Evolutionary conservation across 1,284 basidiomycete genomes (phyloP), one percentile per base, ranked within the genome.

Genomic region (Bjerkandera adusta): DNA sequence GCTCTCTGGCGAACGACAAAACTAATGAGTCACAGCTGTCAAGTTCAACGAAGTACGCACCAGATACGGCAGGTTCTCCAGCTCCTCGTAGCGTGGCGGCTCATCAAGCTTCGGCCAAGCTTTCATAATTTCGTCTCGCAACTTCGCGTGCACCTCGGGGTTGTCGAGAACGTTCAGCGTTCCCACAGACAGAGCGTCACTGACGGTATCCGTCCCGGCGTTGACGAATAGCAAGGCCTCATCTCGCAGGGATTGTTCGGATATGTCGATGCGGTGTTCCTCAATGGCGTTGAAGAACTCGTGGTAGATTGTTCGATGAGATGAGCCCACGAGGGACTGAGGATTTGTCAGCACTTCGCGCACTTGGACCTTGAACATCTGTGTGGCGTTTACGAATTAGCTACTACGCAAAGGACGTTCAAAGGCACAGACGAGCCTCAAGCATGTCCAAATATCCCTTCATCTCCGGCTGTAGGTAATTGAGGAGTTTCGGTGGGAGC

Each of bases 61-160:
- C 47, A 68, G 43, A 45, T 66, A 68, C 8, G 66, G 63, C 27
- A 68, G 43, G 47, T 62, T 66, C 52, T 68, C 64, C 13, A 68
- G 48, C 4, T 46, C 50, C 16, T 53, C 53, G 22, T 56, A 61
- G 8, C 48, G 42, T 1, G 62, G 44, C 6, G 30, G 22, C 11
- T 45, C 34, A 8, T 59, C 56, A 29, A 53, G 48, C 21, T 58
- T 55, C 0, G 66, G 62, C 65, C 63, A 67, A 21, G 54, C 64
- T 18, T 50, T 45, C 1, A 30, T 39, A 7, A 69, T 48, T 45
- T 68, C 67, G 3, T 43, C 39, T 4, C 36, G 42, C 4, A 65
- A 52, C 18, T 43, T 52, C 8, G 35, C 30, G 16, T 40, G 37
- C 5, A 56, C 42, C 4, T 20, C 27, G 4, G 47, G 47, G 22